Evolutionary conservation across 192 early-diverging fungal genomes (phyloP), one percentile per base, ranked within the genome.

Genomic region (Phycomyces nitens): DNA sequence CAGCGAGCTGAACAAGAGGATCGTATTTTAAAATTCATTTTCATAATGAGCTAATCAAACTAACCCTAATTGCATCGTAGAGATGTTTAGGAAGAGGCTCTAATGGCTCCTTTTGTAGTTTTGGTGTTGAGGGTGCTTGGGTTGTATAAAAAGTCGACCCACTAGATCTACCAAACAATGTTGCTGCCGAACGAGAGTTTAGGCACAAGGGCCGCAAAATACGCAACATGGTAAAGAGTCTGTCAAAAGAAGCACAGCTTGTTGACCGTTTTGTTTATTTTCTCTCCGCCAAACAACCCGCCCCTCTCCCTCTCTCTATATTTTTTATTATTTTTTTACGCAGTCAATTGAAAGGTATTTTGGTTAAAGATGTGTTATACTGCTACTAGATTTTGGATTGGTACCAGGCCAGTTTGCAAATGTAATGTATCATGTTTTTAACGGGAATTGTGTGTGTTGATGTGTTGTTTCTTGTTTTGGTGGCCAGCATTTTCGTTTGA

Each of bases 1-100:
- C 89, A 26, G 81, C 82, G 16, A 85, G 68, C 80, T 83, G 77
- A 21, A 50, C n/a, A n/a, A n/a, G n/a, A n/a, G n/a, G n/a, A n/a
- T n/a, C n/a, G n/a, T n/a, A n/a, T n/a, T n/a, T n/a, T n/a, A n/a
- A n/a, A n/a, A n/a, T n/a, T n/a, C n/a, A n/a, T 42, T 42, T 42
- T 42, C 41, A 42, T 7, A 14, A 22, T 10, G 29, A 34, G 7
- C 3, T 34, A 34, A 34, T 23, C 12, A 22, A 41, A 52, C 42
- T 16, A 34, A 62, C 60, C 29, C 51, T 62, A 29, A 62, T 62
- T 12, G 60, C 44, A 20, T 62, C 60, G 12, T 49, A 49, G 49
- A 62, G 51, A 52, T 62, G 60, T 21, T 62, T 62, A 39, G 27
- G 24, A 22, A 52, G 52, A 12, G 60, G n/a, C 23, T 26, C 49